Percentiles rank a stretch among this genome's conserved stretches.
Evolutionary conservation across 177 flowering plant genomes (phyloP).

Genomic region (Tripterygium wilfordii): DNA sequence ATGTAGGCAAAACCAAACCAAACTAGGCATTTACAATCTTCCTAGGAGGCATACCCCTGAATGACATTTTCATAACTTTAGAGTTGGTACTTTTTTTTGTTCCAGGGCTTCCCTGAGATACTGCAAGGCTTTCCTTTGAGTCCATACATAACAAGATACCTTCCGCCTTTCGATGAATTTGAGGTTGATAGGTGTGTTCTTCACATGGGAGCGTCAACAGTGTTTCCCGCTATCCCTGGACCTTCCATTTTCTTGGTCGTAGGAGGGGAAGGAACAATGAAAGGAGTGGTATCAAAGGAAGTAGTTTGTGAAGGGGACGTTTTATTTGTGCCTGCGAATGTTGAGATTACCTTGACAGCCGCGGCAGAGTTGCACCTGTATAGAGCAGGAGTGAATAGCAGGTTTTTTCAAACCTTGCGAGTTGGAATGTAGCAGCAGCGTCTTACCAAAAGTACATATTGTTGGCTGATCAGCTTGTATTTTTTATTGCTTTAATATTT

Average conservation of each 20-base stretch:
- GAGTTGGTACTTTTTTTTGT: too few species aligned
- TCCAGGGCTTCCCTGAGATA: slow-evolving; percentile 85
- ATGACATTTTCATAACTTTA: too few species aligned
- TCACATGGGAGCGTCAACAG: slow-evolving; percentile 41
- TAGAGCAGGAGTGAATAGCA: slow-evolving; percentile 76
- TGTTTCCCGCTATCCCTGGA: slow-evolving; percentile 59
- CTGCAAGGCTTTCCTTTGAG: slow-evolving; percentile 52
- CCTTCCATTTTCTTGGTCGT: slow-evolving; percentile 69
- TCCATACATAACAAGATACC: slow-evolving; percentile 52
- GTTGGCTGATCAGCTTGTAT: too few species aligned
- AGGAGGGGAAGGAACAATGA: slow-evolving; percentile 56
- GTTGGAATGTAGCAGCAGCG: too few species aligned
- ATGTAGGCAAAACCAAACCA: too few species aligned
- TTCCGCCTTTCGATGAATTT: slow-evolving; percentile 89
- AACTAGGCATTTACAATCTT: too few species aligned
- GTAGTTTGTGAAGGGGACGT: slow-evolving; percentile 57
- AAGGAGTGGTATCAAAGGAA: slow-evolving; percentile 11
- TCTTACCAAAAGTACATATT: too few species aligned
- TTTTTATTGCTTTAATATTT: too few species aligned
- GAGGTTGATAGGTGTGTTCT: slow-evolving; percentile 80
- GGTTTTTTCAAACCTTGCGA: slow-evolving; percentile 20
- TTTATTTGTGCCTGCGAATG: slow-evolving; percentile 64
- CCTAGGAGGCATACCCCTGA: too few species aligned
- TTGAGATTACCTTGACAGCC: slow-evolving; percentile 32
- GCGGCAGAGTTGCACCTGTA: slow-evolving; percentile 40